These are phyloP conservation scores for Xylaria sp. DNA, from an alignment of 2,329 filamentous ascomycete species.

Conservation along the genomic window DNA sequence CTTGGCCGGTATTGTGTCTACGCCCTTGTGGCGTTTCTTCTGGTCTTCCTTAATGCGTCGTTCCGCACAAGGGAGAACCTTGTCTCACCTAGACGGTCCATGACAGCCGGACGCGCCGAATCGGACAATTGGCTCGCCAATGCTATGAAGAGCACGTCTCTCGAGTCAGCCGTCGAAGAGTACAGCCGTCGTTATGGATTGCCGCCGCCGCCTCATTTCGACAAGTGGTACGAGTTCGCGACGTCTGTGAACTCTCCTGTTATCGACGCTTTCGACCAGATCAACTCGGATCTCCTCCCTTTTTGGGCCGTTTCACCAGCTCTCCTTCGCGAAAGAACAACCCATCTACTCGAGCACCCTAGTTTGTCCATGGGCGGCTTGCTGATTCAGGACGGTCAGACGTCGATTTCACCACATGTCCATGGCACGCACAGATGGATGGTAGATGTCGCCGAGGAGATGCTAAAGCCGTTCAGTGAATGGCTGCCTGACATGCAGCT, in stretches of 20 bases:
- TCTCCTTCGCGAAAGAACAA: slow-evolving; percentile 65
- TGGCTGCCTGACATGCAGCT: slow-evolving; percentile 64
- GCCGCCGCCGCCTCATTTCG: slow-evolving; percentile 76
- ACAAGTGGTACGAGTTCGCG: slow-evolving; percentile 78
- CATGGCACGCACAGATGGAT: slow-evolving; percentile 53
- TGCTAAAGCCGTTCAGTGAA: slow-evolving; percentile 55
- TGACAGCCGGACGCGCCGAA: slow-evolving; percentile 58
- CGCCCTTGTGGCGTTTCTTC: slow-evolving; percentile 38
- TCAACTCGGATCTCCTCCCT: slow-evolving; percentile 72
- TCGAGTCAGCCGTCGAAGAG: slow-evolving; percentile 71
- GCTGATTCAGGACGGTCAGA: slow-evolving; percentile 48
- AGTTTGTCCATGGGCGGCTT: slow-evolving; percentile 50
- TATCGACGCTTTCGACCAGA: slow-evolving; percentile 77
- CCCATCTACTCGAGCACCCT: slow-evolving; percentile 48
- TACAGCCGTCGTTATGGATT: slow-evolving; percentile 73
- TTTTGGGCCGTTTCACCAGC: slow-evolving; percentile 75
- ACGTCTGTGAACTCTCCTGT: slow-evolving; percentile 68
- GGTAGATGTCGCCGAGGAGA: slow-evolving; percentile 52
- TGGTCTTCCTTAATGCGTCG: slow-evolving; percentile 40
- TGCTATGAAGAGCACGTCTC: slow-evolving; percentile 59
- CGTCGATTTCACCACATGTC: slow-evolving; percentile 49
- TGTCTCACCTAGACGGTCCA: slow-evolving; percentile 52
- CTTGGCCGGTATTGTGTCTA: slow-evolving; percentile 40
- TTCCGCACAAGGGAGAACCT: slow-evolving; percentile 28
- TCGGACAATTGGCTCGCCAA: slow-evolving; percentile 58